Percentiles rank a stretch among this genome's conserved stretches.
Evolutionary conservation across 2,329 filamentous ascomycete genomes (phyloP).

Genomic region (Clonostachys sp.): DNA sequence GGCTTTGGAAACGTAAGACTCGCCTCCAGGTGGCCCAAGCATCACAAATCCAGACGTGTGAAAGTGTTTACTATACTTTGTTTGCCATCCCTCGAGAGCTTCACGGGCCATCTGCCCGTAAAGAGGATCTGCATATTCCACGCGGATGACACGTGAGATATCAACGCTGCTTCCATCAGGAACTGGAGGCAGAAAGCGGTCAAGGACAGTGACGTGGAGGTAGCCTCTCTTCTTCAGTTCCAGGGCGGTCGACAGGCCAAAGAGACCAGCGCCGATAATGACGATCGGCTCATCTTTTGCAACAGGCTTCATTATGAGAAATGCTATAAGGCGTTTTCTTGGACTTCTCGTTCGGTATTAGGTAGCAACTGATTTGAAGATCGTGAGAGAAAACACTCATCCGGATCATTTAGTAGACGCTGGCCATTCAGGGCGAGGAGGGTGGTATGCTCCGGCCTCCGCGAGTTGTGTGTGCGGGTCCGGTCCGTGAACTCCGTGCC

Average conservation of each 20-base stretch:
- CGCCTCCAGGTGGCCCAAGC: constrained; percentile 10
- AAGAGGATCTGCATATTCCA: constrained; percentile 59
- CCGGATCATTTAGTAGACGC: no score
- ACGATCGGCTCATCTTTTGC: constrained; percentile 1
- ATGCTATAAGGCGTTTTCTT: no score
- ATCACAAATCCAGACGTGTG: constrained; percentile 23
- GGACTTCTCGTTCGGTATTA: no score
- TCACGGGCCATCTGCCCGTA: constrained; percentile 54
- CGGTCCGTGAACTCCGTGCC: no score
- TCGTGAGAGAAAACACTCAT: no score
- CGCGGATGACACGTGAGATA: constrained; percentile 31
- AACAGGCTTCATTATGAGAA: not conserved
- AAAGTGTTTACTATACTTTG: constrained; percentile 18
- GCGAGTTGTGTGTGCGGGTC: no score
- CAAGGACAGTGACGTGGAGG: not conserved
- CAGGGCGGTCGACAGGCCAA: constrained; percentile 4
- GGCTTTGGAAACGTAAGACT: constrained; percentile 11
- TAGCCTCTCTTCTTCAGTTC: constrained; percentile 1
- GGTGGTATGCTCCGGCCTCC: no score
- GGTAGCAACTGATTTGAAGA: no score
- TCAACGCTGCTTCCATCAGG: constrained; percentile 29
- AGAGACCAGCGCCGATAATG: constrained; percentile 5
- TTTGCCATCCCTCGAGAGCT: constrained; percentile 16
- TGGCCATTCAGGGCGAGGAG: no score
- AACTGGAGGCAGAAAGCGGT: not conserved